phyloP scores from a whole-genome alignment of 2,329 filamentous ascomycete species.

The Cordyceps fumosorosea region DNA sequence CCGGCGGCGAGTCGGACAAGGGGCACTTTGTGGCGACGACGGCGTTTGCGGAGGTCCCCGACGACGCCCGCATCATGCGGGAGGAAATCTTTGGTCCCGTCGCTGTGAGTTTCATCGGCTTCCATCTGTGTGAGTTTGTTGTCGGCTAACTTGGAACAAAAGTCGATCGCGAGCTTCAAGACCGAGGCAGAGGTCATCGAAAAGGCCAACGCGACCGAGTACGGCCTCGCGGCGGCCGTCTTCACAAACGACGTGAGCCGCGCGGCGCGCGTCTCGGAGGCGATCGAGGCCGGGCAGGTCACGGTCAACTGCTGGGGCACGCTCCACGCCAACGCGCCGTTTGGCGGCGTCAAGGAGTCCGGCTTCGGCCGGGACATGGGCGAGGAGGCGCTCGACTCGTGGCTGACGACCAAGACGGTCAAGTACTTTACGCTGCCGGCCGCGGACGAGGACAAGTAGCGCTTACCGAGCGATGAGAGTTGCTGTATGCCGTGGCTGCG shows the following conservation, averaged over 20 bases:
- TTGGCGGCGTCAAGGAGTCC: constrained; percentile 49
- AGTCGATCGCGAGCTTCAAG: constrained; percentile 16
- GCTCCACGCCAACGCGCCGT: constrained; percentile 19
- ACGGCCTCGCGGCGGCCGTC: constrained; percentile 47
- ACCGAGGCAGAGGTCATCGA: constrained; percentile 23
- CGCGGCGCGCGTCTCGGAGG: constrained; percentile 33
- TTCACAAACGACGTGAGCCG: constrained; percentile 44
- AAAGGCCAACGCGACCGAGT: constrained; percentile 34
- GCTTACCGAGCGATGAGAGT: too few species aligned
- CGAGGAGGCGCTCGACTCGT: constrained; percentile 33
- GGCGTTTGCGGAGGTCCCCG: constrained; percentile 22
- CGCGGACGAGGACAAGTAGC: neutral
- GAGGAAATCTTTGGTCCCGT: constrained; percentile 28
- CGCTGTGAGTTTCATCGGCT: constrained; percentile 12
- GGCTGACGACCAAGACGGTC: constrained; percentile 28
- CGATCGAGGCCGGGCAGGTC: constrained; percentile 20
- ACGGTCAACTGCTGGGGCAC: constrained; percentile 27
- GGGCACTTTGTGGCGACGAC: constrained; percentile 26
- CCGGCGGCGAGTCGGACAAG: constrained; percentile 6
- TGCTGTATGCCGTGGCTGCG: too few species aligned
- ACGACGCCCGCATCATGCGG: constrained; percentile 21
- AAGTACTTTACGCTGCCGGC: neutral
- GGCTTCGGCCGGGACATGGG: constrained; percentile 47
- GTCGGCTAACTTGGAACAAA: neutral
- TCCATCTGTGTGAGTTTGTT: neutral